Conservation (phyloP, 1,139 yeast species). For the Spathaspora sp. region DNA sequence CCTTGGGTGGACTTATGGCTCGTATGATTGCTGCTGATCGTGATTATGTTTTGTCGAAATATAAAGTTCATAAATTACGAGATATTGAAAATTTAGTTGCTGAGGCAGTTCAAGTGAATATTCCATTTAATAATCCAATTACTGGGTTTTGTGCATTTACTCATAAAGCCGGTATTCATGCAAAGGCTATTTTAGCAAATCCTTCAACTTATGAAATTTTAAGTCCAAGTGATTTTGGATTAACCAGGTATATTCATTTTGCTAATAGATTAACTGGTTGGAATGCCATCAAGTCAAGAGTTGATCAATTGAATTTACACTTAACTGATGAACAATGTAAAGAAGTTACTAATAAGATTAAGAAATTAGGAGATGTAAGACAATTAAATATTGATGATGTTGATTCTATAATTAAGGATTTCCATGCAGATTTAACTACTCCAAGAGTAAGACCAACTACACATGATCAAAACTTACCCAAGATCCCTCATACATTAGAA, state of each 20-base stretch:
- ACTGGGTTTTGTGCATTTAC: conserved; percentile 99
- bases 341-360: conserved; percentile 91
- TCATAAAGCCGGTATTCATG: conserved; percentile 99
- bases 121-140: conserved; percentile 97
- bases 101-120: conserved; percentile 93
- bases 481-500: conserved; percentile 13
- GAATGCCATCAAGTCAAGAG: conserved; percentile 98
- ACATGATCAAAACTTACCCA: conserved; percentile 10
- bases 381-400: conserved; percentile 95
- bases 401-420: conserved; percentile 93
- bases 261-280: conserved; percentile 98
- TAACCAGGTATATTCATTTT: conserved; percentile 92
- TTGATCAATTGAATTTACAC: conserved; percentile 89
- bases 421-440: conserved; percentile 57
- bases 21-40: conserved; percentile 99
- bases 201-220: conserved; percentile 97
- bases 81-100: conserved; percentile 96
- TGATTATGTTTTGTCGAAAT: conserved; percentile 91
- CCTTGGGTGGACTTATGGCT: conserved; percentile 97
- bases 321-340: conserved; percentile 91
- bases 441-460: conserved; percentile 12
- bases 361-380: conserved; percentile 92
- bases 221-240: conserved; percentile 92
- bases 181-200: conserved; percentile 97
- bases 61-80: conserved; percentile 93